Evolutionary conservation across 1,284 basidiomycete genomes (phyloP), one percentile per base, ranked within the genome.

Genomic region (Irpex sp.): DNA sequence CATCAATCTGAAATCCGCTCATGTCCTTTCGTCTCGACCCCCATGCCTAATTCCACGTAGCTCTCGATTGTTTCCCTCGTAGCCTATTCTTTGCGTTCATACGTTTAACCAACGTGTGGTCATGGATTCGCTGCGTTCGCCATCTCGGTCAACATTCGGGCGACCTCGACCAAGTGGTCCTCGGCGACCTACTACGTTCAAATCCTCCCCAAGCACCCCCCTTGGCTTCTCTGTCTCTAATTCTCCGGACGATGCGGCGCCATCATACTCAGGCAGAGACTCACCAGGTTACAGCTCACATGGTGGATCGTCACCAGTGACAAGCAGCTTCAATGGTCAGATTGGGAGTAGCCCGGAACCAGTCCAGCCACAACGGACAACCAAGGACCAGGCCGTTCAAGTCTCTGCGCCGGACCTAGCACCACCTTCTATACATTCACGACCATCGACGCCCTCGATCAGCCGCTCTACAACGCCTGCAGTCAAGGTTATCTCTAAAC

Each of bases 401-500:
- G 58, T 57, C 13, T 31, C 51, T 6, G 15, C 47, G 13, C 17
- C 9, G 9, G 60, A 63, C 9, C 35, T 47, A 31, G 6, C 47
- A 13, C 60, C 47, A 5, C 49, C 21, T 26, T 55, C 33, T 55
- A 11, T 55, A 35, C 8, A 55, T 36, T 55, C 53, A 15, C 49
- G 57, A 5, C 51, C 61, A 19, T 56, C 57, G 36, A 68, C 68
- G n/a, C 61, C 68, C 6, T 61, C 67, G 19, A 66, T 67, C 2
- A 67, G 70, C 8, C 61, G 67, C 31, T 64, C 69, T 9, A 70
- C 72, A n/a, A 69, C 70, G 4, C 69, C 73, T 4, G 70, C 69
- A 5, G 66, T 72, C 13, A 73, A 69, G 39, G 59, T 69, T 13
- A 62, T 72, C 56, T 58, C 65, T 15, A 73, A 72, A 61, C 69